Evolutionary conservation across 768 basidiomycete species (phyloP).

Genomic region (Scleroderma citrinum): DNA sequence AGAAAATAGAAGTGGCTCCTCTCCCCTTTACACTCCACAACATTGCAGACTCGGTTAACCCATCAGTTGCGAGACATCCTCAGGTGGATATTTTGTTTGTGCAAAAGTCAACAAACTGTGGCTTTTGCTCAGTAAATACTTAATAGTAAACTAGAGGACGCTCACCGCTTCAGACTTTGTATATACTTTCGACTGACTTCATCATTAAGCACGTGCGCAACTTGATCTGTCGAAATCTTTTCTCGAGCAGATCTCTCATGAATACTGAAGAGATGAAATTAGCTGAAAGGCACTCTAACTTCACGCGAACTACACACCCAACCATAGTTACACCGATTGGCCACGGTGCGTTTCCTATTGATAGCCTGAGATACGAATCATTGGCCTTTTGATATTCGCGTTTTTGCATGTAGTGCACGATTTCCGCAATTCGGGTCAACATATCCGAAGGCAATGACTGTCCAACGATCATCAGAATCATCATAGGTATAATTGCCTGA

Average conservation of each 20-base stretch:
- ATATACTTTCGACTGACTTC: slow-evolving; percentile 99
- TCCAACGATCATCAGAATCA: slow-evolving; percentile 8
- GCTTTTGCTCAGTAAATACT: background rate
- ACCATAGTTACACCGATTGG: slow-evolving; percentile 99
- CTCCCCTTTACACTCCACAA: background rate
- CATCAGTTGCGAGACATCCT: slow-evolving; percentile 89
- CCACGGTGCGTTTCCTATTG: slow-evolving; percentile 99
- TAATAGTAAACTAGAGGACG: background rate
- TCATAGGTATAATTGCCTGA: too few relatives aligned
- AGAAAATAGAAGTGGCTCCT: slow-evolving; percentile 15
- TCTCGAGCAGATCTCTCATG: slow-evolving; percentile 97
- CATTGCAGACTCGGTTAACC: slow-evolving; percentile 41
- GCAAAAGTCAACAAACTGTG: slow-evolving; percentile 86
- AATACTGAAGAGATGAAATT: slow-evolving; percentile 48
- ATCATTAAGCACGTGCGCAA: slow-evolving; percentile 97
- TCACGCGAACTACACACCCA: slow-evolving; percentile 51
- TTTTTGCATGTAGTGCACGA: slow-evolving; percentile 94
- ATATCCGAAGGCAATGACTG: slow-evolving; percentile 81
- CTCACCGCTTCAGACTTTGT: slow-evolving; percentile 91
- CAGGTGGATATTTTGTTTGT: slow-evolving; percentile 93
- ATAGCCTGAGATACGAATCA: slow-evolving; percentile 93
- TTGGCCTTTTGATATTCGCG: slow-evolving; percentile 95
- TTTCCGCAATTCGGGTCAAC: slow-evolving; percentile 81
- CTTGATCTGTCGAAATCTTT: slow-evolving; percentile 95
- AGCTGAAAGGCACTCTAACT: background rate